Percentiles rank a stretch among this genome's conserved stretches.
These are phyloP conservation scores for Pinus taeda DNA, from an alignment of 75 land plant genomes.

Conservation along the genomic window DNA sequence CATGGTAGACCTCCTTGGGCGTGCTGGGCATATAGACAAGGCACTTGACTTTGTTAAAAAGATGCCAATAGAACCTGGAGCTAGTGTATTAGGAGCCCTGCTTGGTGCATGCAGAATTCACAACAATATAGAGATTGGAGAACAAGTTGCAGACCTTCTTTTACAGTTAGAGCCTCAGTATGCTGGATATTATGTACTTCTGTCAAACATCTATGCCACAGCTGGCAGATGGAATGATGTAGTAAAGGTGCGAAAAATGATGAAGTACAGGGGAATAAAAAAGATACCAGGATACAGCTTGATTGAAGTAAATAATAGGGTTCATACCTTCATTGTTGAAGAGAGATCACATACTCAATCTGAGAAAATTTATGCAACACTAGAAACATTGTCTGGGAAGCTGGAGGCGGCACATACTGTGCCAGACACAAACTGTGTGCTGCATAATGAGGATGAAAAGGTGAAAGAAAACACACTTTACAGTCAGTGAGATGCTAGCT, in stretches of 20 bases:
- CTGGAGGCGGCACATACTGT: background rate
- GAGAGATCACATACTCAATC: background rate
- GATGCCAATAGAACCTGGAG: background rate
- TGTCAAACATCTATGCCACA: background rate
- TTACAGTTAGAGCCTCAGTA: background rate
- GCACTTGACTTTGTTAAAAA: background rate
- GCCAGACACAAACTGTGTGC: background rate
- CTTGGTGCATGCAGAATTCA: background rate
- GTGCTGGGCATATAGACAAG: background rate
- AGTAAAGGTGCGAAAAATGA: background rate
- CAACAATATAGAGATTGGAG: background rate
- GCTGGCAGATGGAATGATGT: background rate
- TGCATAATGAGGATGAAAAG: background rate
- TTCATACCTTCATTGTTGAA: background rate
- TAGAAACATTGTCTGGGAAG: background rate
- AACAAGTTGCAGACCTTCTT: background rate
- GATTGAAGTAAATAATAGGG: background rate
- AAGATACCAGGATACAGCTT: background rate
- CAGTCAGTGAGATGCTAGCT: background rate
- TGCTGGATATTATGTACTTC: background rate
- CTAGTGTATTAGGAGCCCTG: background rate
- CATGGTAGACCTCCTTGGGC: background rate
- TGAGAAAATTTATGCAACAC: constrained; percentile 1
- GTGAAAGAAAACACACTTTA: background rate
- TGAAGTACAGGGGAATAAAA: background rate